Conservation (phyloP, 78 protist species). For the Planoprotostelium fungivorum region DNA sequence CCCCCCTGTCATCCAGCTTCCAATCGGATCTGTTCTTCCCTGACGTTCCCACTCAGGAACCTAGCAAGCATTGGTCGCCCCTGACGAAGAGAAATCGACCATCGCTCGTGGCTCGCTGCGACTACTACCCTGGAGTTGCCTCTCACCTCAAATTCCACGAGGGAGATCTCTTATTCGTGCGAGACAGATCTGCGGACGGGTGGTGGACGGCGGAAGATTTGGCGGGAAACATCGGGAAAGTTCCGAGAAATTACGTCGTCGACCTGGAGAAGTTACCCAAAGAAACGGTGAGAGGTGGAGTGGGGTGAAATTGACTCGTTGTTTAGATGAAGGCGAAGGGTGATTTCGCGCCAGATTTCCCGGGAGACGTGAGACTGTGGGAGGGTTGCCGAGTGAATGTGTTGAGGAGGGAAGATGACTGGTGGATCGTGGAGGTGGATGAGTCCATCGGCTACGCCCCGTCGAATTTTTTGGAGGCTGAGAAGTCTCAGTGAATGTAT, state of each 20-base stretch:
- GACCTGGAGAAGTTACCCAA: background rate
- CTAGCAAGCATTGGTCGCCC: background rate
- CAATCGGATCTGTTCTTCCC: background rate
- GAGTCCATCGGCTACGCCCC: background rate
- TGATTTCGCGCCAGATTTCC: background rate
- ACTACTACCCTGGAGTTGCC: background rate
- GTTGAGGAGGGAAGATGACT: background rate
- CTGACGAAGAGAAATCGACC: too few relatives aligned
- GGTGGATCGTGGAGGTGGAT: background rate
- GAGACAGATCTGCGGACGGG: background rate
- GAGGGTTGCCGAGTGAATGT: background rate
- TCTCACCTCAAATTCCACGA: background rate
- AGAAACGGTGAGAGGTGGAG: background rate
- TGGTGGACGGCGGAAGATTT: background rate
- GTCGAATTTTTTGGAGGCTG: background rate
- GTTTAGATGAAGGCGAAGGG: background rate
- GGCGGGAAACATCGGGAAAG: background rate
- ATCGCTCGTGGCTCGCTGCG: background rate
- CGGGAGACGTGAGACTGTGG: background rate
- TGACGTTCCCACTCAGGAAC: background rate
- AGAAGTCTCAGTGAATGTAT: too few relatives aligned
- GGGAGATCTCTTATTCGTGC: background rate
- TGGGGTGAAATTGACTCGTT: background rate
- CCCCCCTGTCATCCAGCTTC: background rate
- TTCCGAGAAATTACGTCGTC: background rate